A percentile compares a stretch with the other conserved stretches of the same genome.
phyloP scores from a whole-genome alignment of 257 asterid genomes.

The Salvia miltiorrhiza region DNA sequence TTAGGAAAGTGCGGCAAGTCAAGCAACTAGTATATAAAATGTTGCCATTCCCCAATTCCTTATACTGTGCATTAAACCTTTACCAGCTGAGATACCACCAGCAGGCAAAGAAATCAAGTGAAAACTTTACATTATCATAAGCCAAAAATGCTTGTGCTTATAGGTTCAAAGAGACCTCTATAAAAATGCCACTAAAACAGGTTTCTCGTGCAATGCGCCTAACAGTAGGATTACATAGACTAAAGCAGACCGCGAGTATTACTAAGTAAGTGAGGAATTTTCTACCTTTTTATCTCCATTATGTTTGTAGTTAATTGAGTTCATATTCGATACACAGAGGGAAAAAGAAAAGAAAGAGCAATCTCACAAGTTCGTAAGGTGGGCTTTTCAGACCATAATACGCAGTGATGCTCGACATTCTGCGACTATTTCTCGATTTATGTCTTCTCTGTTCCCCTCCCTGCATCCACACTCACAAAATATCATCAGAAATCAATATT shows the following conservation, averaged over 20 bases:
- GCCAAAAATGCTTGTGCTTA: not conserved
- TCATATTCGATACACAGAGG: not conserved
- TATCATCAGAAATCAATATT: not conserved
- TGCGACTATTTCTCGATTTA: constrained; percentile 9
- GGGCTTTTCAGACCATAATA: constrained; percentile 81
- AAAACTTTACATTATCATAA: not conserved
- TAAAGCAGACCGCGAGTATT: constrained; percentile 1
- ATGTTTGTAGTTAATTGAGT: not conserved
- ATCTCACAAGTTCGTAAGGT: constrained; percentile 76
- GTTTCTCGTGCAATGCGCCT: not conserved
- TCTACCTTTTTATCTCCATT: not conserved
- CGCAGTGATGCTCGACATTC: constrained; percentile 41
- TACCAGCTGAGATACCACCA: not conserved
- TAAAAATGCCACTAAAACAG: no score
- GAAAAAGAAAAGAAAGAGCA: not conserved
- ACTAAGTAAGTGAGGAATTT: not conserved
- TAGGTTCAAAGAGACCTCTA: not conserved
- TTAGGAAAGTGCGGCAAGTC: not conserved
- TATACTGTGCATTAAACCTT: not conserved
- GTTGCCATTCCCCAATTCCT: not conserved
- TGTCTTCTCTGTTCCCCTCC: constrained; percentile 34
- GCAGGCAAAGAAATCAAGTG: not conserved
- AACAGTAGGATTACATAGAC: not conserved
- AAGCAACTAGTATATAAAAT: not conserved
- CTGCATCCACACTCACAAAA: constrained; percentile 40